These are phyloP conservation scores for Gastrolobium bilobum DNA, from an alignment of 306 rosid species.

Conservation along the genomic window DNA sequence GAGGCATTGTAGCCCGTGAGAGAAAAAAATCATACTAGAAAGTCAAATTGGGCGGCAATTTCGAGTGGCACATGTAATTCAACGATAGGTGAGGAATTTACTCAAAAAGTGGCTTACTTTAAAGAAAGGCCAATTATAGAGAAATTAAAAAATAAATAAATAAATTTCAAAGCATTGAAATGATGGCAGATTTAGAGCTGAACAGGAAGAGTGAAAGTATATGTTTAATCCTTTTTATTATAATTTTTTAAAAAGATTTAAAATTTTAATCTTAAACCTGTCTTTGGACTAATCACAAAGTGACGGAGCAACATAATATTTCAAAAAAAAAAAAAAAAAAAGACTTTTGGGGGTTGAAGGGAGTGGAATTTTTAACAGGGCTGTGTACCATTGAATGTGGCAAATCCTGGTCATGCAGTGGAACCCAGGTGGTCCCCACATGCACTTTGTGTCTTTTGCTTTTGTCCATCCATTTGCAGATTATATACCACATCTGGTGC, in stretches of 20 bases:
- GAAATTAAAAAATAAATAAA: too few relatives aligned
- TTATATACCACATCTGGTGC: not conserved
- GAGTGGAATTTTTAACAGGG: conserved; percentile 21
- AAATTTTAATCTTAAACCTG: too few relatives aligned
- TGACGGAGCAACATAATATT: too few relatives aligned
- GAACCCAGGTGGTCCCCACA: conserved; percentile 42
- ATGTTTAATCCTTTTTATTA: too few relatives aligned
- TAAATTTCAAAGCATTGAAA: not conserved
- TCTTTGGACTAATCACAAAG: too few relatives aligned
- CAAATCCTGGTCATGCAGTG: conserved; percentile 42
- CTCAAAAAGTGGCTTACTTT: conserved; percentile 39
- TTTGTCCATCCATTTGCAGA: conserved; percentile 47
- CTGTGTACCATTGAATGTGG: conserved; percentile 51
- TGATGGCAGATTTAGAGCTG: too few relatives aligned
- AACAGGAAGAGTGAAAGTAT: too few relatives aligned
- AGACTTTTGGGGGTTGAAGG: not conserved
- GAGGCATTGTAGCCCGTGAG: too few relatives aligned
- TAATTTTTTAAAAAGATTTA: too few relatives aligned
- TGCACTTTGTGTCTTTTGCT: conserved; percentile 33
- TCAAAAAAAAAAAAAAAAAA: too few relatives aligned
- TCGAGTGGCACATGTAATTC: conserved; percentile 30
- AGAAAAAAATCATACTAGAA: not conserved
- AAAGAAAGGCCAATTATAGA: not conserved
- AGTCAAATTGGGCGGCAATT: conserved; percentile 42
- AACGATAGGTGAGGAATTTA: conserved; percentile 11